These are phyloP conservation scores for Aspergillus transmontanensis DNA, from an alignment of 2,329 filamentous ascomycete genomes.

Conservation along the genomic window DNA sequence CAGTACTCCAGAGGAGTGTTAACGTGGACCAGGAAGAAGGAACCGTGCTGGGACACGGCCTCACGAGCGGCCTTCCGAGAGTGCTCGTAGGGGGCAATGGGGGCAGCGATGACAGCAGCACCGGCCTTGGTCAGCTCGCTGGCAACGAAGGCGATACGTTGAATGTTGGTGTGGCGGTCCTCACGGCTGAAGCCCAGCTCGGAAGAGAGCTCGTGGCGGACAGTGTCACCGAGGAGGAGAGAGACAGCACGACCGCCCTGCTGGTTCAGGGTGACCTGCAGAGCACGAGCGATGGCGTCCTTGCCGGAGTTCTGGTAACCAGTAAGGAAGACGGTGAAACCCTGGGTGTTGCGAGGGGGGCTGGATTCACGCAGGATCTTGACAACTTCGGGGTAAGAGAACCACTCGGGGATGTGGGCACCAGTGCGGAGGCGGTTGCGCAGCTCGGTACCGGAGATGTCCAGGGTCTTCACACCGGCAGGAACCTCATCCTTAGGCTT, in stretches of 20 bases:
- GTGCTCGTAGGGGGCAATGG: slow-evolving; percentile 88
- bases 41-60: slow-evolving; percentile 77
- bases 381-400: slow-evolving; percentile 99
- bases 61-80: slow-evolving; percentile 78
- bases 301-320: slow-evolving; percentile 97
- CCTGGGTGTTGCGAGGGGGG: slow-evolving; percentile 85
- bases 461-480: slow-evolving; percentile 78
- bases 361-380: slow-evolving; percentile 94
- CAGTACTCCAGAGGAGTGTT: slow-evolving; percentile 88
- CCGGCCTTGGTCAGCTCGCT: slow-evolving; percentile 91
- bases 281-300: slow-evolving; percentile 90
- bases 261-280: slow-evolving; percentile 97
- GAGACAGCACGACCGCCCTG: slow-evolving; percentile 94
- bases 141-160: slow-evolving; percentile 93
- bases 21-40: slow-evolving; percentile 94
- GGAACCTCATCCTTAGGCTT: slow-evolving; percentile 87
- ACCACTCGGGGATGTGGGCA: slow-evolving; percentile 97
- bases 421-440: slow-evolving; percentile 87
- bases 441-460: slow-evolving; percentile 88
- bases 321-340: slow-evolving; percentile 97
- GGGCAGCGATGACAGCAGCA: slow-evolving; percentile 91
- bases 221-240: slow-evolving; percentile 91
- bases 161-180: slow-evolving; percentile 93
- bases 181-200: slow-evolving; percentile 94
- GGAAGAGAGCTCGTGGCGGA: slow-evolving; percentile 87